Evolutionary conservation across 225 moss, liverwort and hornwort species (phyloP), one percentile per base, ranked within the genome.

Genomic region (Pseudisothecium myosuroides): DNA sequence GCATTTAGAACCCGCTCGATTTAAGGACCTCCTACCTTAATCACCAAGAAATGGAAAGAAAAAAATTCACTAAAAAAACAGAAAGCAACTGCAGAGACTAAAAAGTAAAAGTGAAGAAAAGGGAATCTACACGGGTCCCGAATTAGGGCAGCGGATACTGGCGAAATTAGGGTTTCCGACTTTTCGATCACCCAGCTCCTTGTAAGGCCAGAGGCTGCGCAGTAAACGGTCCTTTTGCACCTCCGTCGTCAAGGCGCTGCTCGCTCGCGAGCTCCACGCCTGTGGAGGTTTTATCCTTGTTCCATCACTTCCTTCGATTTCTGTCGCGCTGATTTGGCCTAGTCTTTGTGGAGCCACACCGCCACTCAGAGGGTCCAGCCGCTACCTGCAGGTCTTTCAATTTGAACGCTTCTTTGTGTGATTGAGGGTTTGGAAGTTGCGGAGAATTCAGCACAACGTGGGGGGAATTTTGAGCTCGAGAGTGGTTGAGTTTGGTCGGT

Each of bases 171-270:
- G 80, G 80, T 59, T 80, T 80, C 39, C 58, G 27, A 10, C 58
- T 56, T 77, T 55, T 2, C 0, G 22, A 55, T 36, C 8, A 5
- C n/a, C 78, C 56, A 23, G 54, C 15, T 2, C 54, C 2, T 26
- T 79, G 4, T 80, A 59, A 80, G 7, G 0, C 59, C 11, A 7
- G 80, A 80, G 58, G 60, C 84, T 68, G 62, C 76, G 13, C 15
- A 0, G 0, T 0, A 0, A 3, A 3, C 1, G 9, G 68, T 71
- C 76, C 72, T 91, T 92, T 91, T 7, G 31, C 91, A 81, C 92
- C 94, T 92, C 91, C 91, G 76, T 91, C 47, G 91, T 92, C 73
- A 74, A 91, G 94, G 87, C 82, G 62, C 84, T n/a, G 92, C 92
- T 94, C 91, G 77, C 10, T 8, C 9, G 79, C 83, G 90, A 92